Conservation (phyloP, 805 yeast species). For the Wickerhamomyces kurtzmanii region DNA sequence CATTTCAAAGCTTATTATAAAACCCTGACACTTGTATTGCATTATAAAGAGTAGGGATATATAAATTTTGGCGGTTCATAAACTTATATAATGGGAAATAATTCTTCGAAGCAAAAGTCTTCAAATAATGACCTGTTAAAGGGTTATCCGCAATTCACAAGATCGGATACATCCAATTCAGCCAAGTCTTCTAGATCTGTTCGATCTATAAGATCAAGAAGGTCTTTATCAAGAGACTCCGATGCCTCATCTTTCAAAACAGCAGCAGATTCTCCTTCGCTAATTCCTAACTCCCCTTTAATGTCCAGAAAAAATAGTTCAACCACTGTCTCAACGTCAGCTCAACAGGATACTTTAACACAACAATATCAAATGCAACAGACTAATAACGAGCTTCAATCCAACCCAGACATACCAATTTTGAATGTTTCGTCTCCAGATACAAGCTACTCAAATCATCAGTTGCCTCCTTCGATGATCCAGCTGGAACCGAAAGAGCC, state of each 20-base stretch:
- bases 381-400: neutral
- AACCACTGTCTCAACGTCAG: conserved; percentile 4
- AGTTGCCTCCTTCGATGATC: conserved; percentile 60
- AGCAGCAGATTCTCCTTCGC: conserved; percentile 18
- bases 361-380: conserved; percentile 5
- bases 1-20: no score
- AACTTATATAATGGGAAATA: conserved; percentile 14
- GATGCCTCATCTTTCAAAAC: conserved; percentile 22
- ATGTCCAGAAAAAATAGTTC: conserved; percentile 15
- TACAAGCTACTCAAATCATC: conserved; percentile 19
- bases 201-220: conserved; percentile 26
- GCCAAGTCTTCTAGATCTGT: conserved; percentile 36
- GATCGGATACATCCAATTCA: conserved; percentile 46
- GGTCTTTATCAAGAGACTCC: conserved; percentile 15
- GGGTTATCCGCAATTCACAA: conserved; percentile 31
- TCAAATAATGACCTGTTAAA: conserved; percentile 12
- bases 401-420: conserved; percentile 8
- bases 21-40: no score
- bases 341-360: conserved; percentile 4
- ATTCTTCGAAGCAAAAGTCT: conserved; percentile 17
- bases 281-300: conserved; percentile 15
- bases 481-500: conserved; percentile 68
- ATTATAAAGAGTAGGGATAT: no score
- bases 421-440: conserved; percentile 17
- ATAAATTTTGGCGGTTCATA: conserved; percentile 14